Conservation (phyloP, 345 rosid species). For the Excoecaria agallocha region DNA sequence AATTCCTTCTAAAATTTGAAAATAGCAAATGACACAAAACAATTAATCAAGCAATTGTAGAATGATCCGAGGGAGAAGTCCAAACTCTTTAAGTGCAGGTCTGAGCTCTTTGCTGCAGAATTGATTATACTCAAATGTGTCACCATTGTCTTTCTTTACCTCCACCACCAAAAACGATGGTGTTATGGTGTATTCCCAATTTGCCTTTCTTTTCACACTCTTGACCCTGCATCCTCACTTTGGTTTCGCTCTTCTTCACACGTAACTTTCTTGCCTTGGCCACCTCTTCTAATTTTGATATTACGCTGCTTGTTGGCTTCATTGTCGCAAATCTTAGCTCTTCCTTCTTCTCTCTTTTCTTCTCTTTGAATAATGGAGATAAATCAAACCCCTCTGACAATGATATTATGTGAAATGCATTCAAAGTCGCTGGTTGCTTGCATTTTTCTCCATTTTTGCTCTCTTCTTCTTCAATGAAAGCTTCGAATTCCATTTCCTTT, state of each 20-base stretch:
- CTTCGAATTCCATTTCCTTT: conserved; percentile 26
- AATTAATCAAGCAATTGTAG: too few species aligned
- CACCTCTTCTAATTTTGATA: conserved; percentile 69
- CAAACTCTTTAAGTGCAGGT: conserved; percentile 89
- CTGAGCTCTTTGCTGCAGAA: conserved; percentile 76
- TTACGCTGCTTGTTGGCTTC: conserved; percentile 71
- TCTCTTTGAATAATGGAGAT: conserved; percentile 80
- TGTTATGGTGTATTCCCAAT: conserved; percentile 62
- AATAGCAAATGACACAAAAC: too few species aligned
- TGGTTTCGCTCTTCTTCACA: conserved; percentile 64
- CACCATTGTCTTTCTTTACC: conserved; percentile 85
- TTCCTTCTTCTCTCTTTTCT: conserved; percentile 65
- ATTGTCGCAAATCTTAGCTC: conserved; percentile 85
- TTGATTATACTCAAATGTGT: conserved; percentile 77
- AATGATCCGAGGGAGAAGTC: conserved; percentile 36
- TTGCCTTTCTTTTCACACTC: conserved; percentile 82
- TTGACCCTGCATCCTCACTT: conserved; percentile 66
- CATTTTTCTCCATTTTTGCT: conserved; percentile 20
- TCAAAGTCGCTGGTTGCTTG: conserved; percentile 57
- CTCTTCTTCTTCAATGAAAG: background rate
- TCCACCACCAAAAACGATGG: conserved; percentile 73
- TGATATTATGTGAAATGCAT: conserved; percentile 86
- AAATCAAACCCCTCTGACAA: conserved; percentile 84
- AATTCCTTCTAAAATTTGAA: too few species aligned
- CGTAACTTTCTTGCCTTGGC: conserved; percentile 58